Evolutionary conservation across 768 basidiomycete genomes (phyloP).

Genomic region (Auricularia sp.): DNA sequence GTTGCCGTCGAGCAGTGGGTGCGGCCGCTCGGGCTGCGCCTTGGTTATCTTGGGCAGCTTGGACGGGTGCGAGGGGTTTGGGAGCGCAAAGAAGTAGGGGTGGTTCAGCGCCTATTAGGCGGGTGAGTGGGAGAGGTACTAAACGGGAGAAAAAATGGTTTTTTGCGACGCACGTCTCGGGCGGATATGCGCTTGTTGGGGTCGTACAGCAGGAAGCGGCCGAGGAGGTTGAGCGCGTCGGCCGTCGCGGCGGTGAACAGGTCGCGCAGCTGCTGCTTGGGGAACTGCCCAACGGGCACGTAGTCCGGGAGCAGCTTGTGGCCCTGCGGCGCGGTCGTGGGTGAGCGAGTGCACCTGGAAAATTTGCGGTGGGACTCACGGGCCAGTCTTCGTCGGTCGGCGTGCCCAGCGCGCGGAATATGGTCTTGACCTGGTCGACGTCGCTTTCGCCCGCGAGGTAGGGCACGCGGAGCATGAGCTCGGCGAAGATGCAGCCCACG

Average conservation of each 20-base stretch:
- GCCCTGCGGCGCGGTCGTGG: conserved; percentile 38
- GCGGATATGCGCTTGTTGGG: conserved; percentile 75
- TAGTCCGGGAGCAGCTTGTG: conserved; percentile 88
- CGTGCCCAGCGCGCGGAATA: conserved; percentile 88
- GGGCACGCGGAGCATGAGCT: conserved; percentile 91
- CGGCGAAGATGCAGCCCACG: conserved; percentile 94
- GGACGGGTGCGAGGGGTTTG: conserved; percentile 79
- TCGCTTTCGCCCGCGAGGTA: conserved; percentile 93
- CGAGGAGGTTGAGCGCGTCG: conserved; percentile 75
- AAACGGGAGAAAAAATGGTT: too few species aligned
- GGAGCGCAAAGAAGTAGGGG: conserved; percentile 77
- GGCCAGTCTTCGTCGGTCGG: conserved; percentile 98
- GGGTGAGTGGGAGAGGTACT: background rate
- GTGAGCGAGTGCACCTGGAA: background rate
- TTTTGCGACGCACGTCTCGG: conserved; percentile 46
- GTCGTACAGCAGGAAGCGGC: conserved; percentile 73
- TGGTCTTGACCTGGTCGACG: conserved; percentile 93
- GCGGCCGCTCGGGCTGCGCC: conserved; percentile 29
- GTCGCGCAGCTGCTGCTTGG: conserved; percentile 69
- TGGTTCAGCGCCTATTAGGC: conserved; percentile 64
- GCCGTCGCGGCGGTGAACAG: conserved; percentile 86
- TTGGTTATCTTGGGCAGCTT: conserved; percentile 69
- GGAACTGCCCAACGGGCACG: conserved; percentile 75
- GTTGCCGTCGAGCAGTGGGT: conserved; percentile 73
- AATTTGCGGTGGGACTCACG: conserved; percentile 16